Base-by-base conservation (phyloP, 768 basidiomycete species). In the Termitomyces sp. region DNA sequence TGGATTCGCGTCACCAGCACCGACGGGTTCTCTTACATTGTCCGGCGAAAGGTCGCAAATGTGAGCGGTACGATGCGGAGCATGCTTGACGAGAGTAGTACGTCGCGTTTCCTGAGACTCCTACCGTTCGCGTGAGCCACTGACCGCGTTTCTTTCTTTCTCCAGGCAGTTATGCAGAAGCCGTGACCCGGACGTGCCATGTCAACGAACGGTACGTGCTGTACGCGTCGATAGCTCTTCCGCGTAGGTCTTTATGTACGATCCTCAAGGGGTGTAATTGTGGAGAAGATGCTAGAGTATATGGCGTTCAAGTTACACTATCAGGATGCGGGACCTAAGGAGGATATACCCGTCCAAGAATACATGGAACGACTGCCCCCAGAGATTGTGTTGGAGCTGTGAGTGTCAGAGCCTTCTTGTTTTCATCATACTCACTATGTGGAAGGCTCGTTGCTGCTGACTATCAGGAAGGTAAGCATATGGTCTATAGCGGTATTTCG, bases 331-430 rank as follows among this genome's bases (percentile, higher is more conserved):
- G 83, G 81, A 0, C 74, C 83, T 7, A 91, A 87, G 62, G 92
- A 94, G 64, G 91, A 93, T 49, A 76, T 90, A 22, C 92, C 93
- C 4, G 67, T 82, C 2, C 76, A 80, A 22, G 94, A 97, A 64
- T 88, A 94, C 62, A 72, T 81, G 61, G 93, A 95, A 62, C 82
- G 95, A 20, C 81, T 98, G 51, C 86, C 87, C 1, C 91, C 91
- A 1, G 94, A 96, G 70, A 82, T 97, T 46, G 90, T 91, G 1
- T 72, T 98, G 6, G 95, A 97, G 70, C 71, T 96, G 95, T 97
- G 63, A 68, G 92, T 83, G 16, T 7, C 45, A 27, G 42, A 26
- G 27, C n/a, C 4, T 9, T 55, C 18, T 5, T 14, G 5, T 8
- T 24, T 27, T 8, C 22, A 20, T 6, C n/a, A 36, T 24, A 18